Evolutionary conservation across 2,329 filamentous ascomycete species (phyloP).

Genomic region (Penicillium sp.): DNA sequence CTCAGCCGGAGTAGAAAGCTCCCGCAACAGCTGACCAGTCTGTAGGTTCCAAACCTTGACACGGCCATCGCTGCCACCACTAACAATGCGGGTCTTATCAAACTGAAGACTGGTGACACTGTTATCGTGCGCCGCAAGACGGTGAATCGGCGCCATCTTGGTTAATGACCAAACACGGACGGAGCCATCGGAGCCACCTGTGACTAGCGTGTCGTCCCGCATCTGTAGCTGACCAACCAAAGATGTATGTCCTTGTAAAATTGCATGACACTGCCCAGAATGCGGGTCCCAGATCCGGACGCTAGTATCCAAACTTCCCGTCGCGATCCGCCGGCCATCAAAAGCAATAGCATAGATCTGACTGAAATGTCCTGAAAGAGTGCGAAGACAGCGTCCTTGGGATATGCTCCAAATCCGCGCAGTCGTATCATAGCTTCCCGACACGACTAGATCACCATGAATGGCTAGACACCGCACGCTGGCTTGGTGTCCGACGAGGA

Average conservation of each 20-base stretch:
- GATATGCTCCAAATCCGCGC: conserved; percentile 98
- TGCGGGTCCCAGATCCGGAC: conserved; percentile 94
- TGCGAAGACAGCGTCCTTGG: conserved; percentile 87
- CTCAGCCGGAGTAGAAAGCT: conserved; percentile 87
- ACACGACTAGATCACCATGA: conserved; percentile 95
- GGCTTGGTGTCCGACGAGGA: conserved; percentile 90
- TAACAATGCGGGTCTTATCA: conserved; percentile 91
- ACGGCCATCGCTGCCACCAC: conserved; percentile 92
- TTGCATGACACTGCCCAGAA: conserved; percentile 82
- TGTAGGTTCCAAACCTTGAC: conserved; percentile 98
- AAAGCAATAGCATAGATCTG: conserved; percentile 99
- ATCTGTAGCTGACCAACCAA: conserved; percentile 96
- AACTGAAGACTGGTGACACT: conserved; percentile 98
- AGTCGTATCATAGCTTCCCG: conserved; percentile 95
- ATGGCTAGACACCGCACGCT: conserved; percentile 95
- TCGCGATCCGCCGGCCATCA: conserved; percentile 89
- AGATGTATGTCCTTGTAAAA: conserved; percentile 94
- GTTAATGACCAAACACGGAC: conserved; percentile 95
- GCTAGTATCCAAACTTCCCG: conserved; percentile 92
- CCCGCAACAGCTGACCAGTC: conserved; percentile 83
- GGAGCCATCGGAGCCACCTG: conserved; percentile 91
- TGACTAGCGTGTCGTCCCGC: conserved; percentile 90
- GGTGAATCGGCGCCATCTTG: conserved; percentile 87
- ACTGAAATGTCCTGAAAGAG: conserved; percentile 90
- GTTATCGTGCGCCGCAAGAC: conserved; percentile 94